phyloP scores from a whole-genome alignment of 371 early-diverging fungal genomes.

The Syncephalastrum contaminatum region DNA sequence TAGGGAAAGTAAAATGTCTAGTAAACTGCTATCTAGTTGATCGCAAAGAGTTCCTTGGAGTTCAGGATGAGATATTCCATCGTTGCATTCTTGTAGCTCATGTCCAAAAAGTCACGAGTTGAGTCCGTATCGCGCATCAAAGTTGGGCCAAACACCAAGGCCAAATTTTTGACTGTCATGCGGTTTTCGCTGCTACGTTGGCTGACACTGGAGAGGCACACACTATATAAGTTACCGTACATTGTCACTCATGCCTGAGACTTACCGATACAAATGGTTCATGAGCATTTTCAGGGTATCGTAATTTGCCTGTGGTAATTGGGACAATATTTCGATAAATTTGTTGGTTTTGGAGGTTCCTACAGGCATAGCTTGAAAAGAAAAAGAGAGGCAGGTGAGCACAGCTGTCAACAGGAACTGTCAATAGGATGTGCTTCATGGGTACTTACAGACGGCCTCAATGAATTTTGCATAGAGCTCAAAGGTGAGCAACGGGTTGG shows the following conservation, averaged over 20 bases:
- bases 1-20: no score
- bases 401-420: no score
- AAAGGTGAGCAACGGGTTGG: slow-evolving; percentile 82
- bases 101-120: slow-evolving; percentile 73
- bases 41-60: slow-evolving; percentile 20
- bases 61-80: slow-evolving; percentile 62
- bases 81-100: slow-evolving; percentile 73
- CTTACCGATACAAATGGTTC: slow-evolving; percentile 33
- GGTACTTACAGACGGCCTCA: slow-evolving; percentile 44
- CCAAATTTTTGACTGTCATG: slow-evolving; percentile 87
- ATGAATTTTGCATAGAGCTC: slow-evolving; percentile 71
- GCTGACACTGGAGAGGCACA: slow-evolving; percentile 46
- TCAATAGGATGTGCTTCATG: not conserved
- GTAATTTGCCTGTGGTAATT: slow-evolving; percentile 40
- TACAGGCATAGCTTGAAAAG: slow-evolving; percentile 8
- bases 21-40: no score
- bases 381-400: not conserved
- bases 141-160: slow-evolving; percentile 93
- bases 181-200: slow-evolving; percentile 60
- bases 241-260: not conserved
- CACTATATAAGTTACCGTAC: not conserved
- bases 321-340: slow-evolving; percentile 17
- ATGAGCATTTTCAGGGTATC: slow-evolving; percentile 35
- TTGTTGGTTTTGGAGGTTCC: slow-evolving; percentile 8
- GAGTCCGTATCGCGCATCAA: slow-evolving; percentile 72